These are phyloP conservation scores for Physcomitrellopsis africana DNA, from an alignment of 225 moss, liverwort and hornwort species.

Conservation along the genomic window DNA sequence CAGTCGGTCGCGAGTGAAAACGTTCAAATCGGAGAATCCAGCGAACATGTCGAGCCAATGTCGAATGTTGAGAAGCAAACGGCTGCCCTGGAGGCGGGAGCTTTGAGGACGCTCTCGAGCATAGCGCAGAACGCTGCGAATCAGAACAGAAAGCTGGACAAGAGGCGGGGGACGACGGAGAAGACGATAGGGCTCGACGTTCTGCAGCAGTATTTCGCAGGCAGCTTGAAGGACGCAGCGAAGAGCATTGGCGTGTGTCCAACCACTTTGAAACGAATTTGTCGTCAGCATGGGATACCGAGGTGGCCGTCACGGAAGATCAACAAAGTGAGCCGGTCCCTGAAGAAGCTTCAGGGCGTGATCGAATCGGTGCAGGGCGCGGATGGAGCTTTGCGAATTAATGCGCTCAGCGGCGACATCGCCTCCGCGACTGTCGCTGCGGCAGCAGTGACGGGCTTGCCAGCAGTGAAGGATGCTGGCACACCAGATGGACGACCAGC, in stretches of 20 bases:
- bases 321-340: constrained; percentile 96
- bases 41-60: constrained; percentile 23
- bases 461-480: constrained; percentile 50
- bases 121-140: constrained; percentile 54
- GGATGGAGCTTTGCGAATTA: constrained; percentile 88
- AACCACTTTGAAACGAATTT: constrained; percentile 94
- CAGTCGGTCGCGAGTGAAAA: constrained; percentile 28
- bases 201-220: constrained; percentile 92
- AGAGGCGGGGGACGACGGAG: constrained; percentile 90
- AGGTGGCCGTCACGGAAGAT: constrained; percentile 99
- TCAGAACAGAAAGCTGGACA: constrained; percentile 79
- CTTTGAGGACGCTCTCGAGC: constrained; percentile 26
- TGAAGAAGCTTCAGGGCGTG: constrained; percentile 98
- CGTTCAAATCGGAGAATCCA: constrained; percentile 24
- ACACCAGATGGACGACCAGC: constrained; percentile 44
- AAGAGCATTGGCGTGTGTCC: constrained; percentile 99
- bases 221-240: constrained; percentile 98
- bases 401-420: constrained; percentile 75
- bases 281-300: constrained; percentile 97
- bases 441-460: constrained; percentile 61
- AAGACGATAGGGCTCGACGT: constrained; percentile 92
- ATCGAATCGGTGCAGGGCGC: constrained; percentile 95
- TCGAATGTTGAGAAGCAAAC: constrained; percentile 19
- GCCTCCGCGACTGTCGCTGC: constrained; percentile 89
- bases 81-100: constrained; percentile 19